Evolutionary conservation across 2,329 filamentous ascomycete genomes (phyloP).

Genomic region (Diaporthe caulivora): DNA sequence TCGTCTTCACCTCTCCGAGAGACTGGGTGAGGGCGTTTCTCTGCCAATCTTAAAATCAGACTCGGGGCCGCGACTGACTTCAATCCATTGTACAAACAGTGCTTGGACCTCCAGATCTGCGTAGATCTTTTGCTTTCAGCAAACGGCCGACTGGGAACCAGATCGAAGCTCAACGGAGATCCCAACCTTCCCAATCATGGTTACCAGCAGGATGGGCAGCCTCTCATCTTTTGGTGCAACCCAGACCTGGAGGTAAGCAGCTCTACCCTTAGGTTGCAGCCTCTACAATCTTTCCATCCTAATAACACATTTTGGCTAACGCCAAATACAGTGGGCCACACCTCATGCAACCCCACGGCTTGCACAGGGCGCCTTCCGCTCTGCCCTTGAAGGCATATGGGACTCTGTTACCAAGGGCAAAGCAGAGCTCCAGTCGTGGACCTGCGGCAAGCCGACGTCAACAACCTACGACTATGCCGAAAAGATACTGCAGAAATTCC

Average conservation of each 20-base stretch:
- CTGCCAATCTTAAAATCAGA: not conserved
- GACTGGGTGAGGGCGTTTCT: slow-evolving; percentile 45
- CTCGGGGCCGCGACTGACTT: not conserved
- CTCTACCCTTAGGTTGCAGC: not conserved
- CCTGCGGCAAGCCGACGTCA: slow-evolving; percentile 76
- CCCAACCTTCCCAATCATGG: slow-evolving; percentile 46
- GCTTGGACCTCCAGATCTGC: slow-evolving; percentile 41
- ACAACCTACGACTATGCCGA: slow-evolving; percentile 77
- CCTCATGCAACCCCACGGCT: slow-evolving; percentile 75
- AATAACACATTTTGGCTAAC: not conserved
- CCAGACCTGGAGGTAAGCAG: slow-evolving; percentile 67
- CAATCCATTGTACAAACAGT: not conserved
- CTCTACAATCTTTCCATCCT: not conserved
- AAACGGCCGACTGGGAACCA: slow-evolving; percentile 72
- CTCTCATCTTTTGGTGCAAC: slow-evolving; percentile 77
- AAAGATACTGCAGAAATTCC: slow-evolving; percentile 58
- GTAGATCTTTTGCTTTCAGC: slow-evolving; percentile 48
- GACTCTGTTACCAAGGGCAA: slow-evolving; percentile 56
- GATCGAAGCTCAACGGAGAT: slow-evolving; percentile 70
- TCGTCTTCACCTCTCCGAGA: slow-evolving; percentile 51
- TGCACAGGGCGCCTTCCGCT: slow-evolving; percentile 77
- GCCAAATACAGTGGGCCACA: slow-evolving; percentile 66
- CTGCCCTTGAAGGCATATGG: slow-evolving; percentile 75
- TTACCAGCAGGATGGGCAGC: slow-evolving; percentile 70
- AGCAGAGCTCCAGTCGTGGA: slow-evolving; percentile 62